Base-by-base conservation (phyloP, 2,329 filamentous ascomycete genomes). In the Alternaria incomplexa region DNA sequence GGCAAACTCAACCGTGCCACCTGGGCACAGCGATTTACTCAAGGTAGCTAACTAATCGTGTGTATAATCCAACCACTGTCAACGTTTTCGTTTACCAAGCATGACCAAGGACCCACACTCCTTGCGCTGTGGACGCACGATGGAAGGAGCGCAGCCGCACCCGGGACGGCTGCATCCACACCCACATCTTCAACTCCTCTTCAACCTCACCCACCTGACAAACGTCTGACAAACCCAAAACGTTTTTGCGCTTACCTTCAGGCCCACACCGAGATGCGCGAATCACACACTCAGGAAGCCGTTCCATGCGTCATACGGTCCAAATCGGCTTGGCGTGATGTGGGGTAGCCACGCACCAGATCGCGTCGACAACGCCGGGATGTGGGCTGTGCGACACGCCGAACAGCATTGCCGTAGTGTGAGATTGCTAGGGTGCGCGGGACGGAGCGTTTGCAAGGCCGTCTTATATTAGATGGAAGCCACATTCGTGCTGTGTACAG, bases 281-380 rank as follows among this genome's bases (percentile, higher is more conserved):
- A 71, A 71, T 73, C 63, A 69, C 10, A 36, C 10, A 5, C n/a
- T 46, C 22, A 17, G 45, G 30, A 47, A 26, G 10, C 26, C 17
- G n/a, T 25, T 60, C 46, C 36, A 59, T 65, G 54, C 65, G 58
- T 63, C 62, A 60, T 66, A 30, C 26, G 43, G 58, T 43, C 50
- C 50, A 20, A 36, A 59, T 48, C 46, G 51, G 58, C 60, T 70
- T 68, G 64, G 67, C 65, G 23, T 30, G 43, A 54, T 71, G 74
- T 75, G 73, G 74, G 73, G 72, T 73, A 71, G 59, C 58, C 58
- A 60, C 44, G 36, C 55, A 58, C 47, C 47, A 40, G 23, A 40
- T 53, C 23, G 47, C 55, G 43, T 48, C 30, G 28, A 51, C 26
- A 15, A 17, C 23, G 23, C 26, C 40, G 36, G 9, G 6, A 28